These are phyloP conservation scores for Ascoidea asiatica DNA, from an alignment of 805 yeast species.

Conservation along the genomic window DNA sequence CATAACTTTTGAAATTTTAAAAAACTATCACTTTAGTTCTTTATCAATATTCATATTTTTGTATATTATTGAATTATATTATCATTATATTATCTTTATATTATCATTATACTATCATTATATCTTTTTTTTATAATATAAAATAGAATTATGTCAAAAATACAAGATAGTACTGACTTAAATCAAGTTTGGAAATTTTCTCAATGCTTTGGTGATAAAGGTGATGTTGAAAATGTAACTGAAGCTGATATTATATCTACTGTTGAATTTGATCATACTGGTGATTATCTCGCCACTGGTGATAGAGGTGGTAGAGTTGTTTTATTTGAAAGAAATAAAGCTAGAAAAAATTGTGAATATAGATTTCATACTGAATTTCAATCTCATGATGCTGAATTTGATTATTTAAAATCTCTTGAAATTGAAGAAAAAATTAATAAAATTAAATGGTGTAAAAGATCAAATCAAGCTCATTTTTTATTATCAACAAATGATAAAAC, in stretches of 20 bases:
- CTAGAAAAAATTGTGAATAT: slow-evolving; percentile 76
- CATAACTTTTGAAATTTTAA: too few species aligned
- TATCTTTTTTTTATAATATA: too few species aligned
- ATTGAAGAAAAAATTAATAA: slow-evolving; percentile 97
- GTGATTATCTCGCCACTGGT: slow-evolving; percentile 94
- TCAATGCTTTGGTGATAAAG: slow-evolving; percentile 98
- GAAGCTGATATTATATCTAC: slow-evolving; percentile 97
- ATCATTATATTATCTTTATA: too few species aligned
- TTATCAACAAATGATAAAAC: slow-evolving; percentile 94
- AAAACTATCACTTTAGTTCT: too few species aligned
- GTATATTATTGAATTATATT: too few species aligned
- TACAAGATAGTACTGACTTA: slow-evolving; percentile 12
- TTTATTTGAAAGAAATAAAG: slow-evolving; percentile 76
- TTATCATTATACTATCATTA: too few species aligned
- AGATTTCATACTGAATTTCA: slow-evolving; percentile 94
- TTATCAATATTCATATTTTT: too few species aligned
- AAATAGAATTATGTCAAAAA: neutral
- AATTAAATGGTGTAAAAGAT: slow-evolving; percentile 88
- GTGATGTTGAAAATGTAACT: slow-evolving; percentile 88
- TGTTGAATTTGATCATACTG: slow-evolving; percentile 90
- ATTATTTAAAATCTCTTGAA: slow-evolving; percentile 87
- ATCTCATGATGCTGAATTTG: slow-evolving; percentile 97
- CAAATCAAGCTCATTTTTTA: slow-evolving; percentile 81
- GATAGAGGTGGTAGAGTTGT: slow-evolving; percentile 98
- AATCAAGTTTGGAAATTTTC: slow-evolving; percentile 65